Evolutionary conservation across 805 yeast species (phyloP).

Genomic region (Lipomyces lipofer): DNA sequence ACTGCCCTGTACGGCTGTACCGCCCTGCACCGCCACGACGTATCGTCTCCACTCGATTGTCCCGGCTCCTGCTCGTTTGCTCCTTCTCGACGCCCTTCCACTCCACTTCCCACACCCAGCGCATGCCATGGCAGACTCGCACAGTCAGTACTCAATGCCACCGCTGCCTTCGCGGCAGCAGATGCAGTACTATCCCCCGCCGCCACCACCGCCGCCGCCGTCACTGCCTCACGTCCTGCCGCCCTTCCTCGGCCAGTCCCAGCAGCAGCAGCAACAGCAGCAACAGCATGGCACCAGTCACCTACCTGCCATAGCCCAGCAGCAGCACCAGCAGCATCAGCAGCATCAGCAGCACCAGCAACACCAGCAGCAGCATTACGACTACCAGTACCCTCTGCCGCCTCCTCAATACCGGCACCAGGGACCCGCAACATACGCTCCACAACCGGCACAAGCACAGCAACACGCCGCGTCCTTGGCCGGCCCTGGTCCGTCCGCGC

Average conservation of each 20-base stretch:
- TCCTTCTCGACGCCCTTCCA: background rate
- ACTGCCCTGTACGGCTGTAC: no score
- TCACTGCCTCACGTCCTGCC: slow-evolving; percentile 1
- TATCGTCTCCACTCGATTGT: background rate
- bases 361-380: slow-evolving; percentile 4
- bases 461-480: background rate
- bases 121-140: background rate
- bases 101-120: background rate
- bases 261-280: slow-evolving; percentile 10
- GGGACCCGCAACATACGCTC: slow-evolving; percentile 3
- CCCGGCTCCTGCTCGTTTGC: background rate
- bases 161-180: no score
- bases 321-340: background rate
- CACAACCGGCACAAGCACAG: background rate
- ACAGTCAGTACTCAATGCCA: background rate
- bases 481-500: background rate
- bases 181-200: background rate
- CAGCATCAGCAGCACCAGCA: no score
- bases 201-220: background rate
- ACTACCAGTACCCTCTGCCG: background rate
- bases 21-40: no score
- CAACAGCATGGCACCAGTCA: background rate
- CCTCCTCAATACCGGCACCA: background rate
- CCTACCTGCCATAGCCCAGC: background rate
- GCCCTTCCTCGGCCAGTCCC: background rate